Conservation (phyloP, 2,329 filamentous ascomycete species). For the Coccinonectria pachysandricola region DNA sequence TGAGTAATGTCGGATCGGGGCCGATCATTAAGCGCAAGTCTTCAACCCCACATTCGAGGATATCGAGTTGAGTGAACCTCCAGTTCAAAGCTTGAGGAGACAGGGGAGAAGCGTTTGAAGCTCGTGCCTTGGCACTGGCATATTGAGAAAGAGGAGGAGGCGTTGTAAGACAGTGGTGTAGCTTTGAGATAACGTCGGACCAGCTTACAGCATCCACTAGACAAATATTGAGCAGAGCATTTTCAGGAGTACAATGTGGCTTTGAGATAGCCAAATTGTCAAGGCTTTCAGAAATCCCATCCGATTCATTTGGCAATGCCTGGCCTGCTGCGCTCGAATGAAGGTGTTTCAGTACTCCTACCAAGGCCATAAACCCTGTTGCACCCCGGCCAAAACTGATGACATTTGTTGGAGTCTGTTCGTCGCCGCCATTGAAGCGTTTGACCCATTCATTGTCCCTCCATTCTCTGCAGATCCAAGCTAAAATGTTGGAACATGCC, state of each 20-base stretch:
- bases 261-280: neutral
- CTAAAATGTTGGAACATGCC: neutral
- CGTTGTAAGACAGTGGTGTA: neutral
- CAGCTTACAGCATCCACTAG: neutral
- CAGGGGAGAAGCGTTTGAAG: neutral
- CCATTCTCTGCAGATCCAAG: neutral
- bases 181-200: neutral
- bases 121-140: neutral
- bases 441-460: neutral
- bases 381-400: neutral
- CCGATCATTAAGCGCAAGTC: neutral
- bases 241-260: too few relatives aligned
- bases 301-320: neutral
- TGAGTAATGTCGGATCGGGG: neutral
- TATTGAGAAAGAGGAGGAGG: neutral
- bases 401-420: neutral
- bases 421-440: neutral
- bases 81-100: neutral
- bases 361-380: neutral
- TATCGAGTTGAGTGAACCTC: neutral
- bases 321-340: neutral
- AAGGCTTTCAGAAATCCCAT: neutral
- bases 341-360: neutral
- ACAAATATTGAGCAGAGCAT: neutral
- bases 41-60: neutral